phyloP scores from a whole-genome alignment of 2,329 filamentous ascomycete genomes.

The Penicillium sp. region DNA sequence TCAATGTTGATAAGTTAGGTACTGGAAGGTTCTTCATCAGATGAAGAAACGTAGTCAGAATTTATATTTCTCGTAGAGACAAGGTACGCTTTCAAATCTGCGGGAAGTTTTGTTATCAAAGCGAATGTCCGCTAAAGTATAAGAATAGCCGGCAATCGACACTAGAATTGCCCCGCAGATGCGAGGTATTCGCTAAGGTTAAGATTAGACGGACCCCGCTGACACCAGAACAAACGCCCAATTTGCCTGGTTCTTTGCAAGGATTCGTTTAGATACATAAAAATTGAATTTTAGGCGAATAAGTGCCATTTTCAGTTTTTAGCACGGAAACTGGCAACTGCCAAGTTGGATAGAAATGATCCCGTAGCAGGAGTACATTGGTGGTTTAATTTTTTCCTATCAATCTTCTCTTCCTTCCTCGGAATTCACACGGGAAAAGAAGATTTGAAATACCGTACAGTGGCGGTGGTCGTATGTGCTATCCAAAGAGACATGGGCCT shows the following conservation, averaged over 20 bases:
- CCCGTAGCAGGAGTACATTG: too few relatives aligned
- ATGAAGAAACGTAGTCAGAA: neutral
- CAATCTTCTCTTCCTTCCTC: too few relatives aligned
- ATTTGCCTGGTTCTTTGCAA: neutral
- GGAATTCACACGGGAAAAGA: too few relatives aligned
- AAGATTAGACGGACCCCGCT: slow-evolving; percentile 23
- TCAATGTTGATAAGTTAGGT: neutral
- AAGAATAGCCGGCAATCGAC: slow-evolving; percentile 14
- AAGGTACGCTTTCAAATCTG: neutral
- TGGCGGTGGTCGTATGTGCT: too few relatives aligned
- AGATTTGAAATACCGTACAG: too few relatives aligned
- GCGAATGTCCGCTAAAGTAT: slow-evolving; percentile 16
- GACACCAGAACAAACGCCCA: neutral
- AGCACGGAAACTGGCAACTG: too few relatives aligned
- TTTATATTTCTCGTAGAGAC: neutral
- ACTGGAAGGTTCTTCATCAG: neutral
- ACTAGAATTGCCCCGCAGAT: neutral
- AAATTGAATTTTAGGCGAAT: too few relatives aligned
- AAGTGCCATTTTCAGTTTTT: too few relatives aligned
- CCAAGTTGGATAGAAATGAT: too few relatives aligned
- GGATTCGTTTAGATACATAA: too few relatives aligned
- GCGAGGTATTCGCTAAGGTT: slow-evolving; percentile 20
- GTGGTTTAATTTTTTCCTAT: too few relatives aligned
- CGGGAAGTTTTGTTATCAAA: neutral
- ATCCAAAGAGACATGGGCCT: too few relatives aligned